Base-by-base conservation (phyloP, 2,329 filamentous ascomycete species). In the Fusarium torreyae region DNA sequence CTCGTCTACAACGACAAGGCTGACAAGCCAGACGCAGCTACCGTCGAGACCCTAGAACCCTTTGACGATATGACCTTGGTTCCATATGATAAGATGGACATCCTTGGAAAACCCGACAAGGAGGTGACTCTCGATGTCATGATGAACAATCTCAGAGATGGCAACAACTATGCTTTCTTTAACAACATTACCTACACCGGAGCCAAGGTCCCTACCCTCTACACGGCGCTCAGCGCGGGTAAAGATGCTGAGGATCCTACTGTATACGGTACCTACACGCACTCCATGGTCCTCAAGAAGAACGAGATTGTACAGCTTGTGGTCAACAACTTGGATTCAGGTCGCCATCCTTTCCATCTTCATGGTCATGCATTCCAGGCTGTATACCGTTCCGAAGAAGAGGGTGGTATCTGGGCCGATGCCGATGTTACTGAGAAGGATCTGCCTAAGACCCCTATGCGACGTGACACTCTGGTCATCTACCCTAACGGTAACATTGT, bases 301-400 rank as follows among this genome's bases (percentile, higher is more conserved):
- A 87, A 86, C 63, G 83, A 90, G 68, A 83, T 93, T 18, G 87
- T 94, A 34, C 89, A 94, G 75, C 86, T 95, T 51, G 80, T 93
- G 33, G 82, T 95, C 34, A 93, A 94, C 82, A 95, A 94, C 77
- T 84, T 89, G 50, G 92, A 95, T 74, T 77, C 85, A 62, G 82
- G 92, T 43, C 90, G 88, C 18, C 92, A 94, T 73, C 93, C 88
- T 15, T 94, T 94, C 83, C 92, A 93, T 75, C 79, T 97, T 3
- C 94, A 96, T 81, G 92, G 92, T 2, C 91, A 94, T 77, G 83
- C 87, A 66, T 94, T 94, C 81, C 92, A 93, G 79, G 82, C 90
- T 8, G 77, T 93, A 38, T 84, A 87, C 68, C 89, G 91, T 36
- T 87, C 86, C 1, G 80, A 77, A 0, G 88, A 90, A 43, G 84